Evolutionary conservation across 768 basidiomycete species (phyloP), one percentile per base, ranked within the genome.

Genomic region (Fistulinella prunicolor): DNA sequence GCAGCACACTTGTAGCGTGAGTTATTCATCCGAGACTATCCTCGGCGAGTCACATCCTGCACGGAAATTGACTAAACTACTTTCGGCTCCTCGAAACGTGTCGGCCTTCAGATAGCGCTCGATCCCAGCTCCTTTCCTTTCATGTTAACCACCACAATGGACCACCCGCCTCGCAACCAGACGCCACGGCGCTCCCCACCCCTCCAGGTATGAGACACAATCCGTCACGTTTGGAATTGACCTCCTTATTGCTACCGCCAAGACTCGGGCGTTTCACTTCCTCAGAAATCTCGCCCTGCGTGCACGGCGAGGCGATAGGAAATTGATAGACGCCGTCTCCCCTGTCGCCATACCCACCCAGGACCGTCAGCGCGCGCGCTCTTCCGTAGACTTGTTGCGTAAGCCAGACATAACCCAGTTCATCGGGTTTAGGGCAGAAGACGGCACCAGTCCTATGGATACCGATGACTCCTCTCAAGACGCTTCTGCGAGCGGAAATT

Each of bases 181-280:
- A 53, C 64, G 16, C 47, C 49, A 21, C 28, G 62, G 23, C 67
- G 54, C 22, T 22, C 62, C 29, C 44, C 59, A 30, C 41, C 53
- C 12, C 56, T 66, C 41, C 62, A 67, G 63, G 66, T 70, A 61
- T 47, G 65, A 30, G 2, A 20, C 23, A 16, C 30, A 13, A 30
- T 28, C 21, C 26, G 38, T 46, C 47, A 2, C 17, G 38, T 56
- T 68, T 46, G 3, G 43, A 60, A 60, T 39, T 4, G 14, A 41
- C 37, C 56, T 20, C 22, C 45, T 40, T 19, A 43, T 38, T 24
- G 9, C 44, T 22, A 16, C 45, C 41, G 47, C 12, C 19, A 46
- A 63, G 63, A 52, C 53, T 49, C 72, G 71, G 43, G 71, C 47
- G 64, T 61, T 66, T 62, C 68, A 61, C 55, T 78, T 62, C 45